Evolutionary conservation across 202 grass and related monocot genomes (phyloP).

Genomic region (Setaria viridis): DNA sequence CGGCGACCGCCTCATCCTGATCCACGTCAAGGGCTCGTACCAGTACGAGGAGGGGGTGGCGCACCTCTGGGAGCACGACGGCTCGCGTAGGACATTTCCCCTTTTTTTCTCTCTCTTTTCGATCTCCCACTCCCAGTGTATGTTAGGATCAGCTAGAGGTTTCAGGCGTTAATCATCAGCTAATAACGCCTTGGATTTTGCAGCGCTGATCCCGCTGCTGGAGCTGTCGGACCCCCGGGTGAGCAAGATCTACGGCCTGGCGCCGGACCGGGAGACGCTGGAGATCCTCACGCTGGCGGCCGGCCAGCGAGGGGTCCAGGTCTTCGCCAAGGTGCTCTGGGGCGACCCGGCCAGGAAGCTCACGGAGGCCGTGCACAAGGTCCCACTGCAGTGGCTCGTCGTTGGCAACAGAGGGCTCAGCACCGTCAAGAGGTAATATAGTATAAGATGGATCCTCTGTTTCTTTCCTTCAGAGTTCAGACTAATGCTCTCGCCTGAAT

Average conservation of each 20-base stretch:
- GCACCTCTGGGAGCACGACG: slow-evolving; percentile 66
- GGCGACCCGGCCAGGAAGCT: slow-evolving; percentile 52
- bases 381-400: slow-evolving; percentile 53
- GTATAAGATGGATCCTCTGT: neutral
- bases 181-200: too few species aligned
- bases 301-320: slow-evolving; percentile 46
- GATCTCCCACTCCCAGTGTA: too few species aligned
- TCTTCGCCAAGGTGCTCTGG: slow-evolving; percentile 55
- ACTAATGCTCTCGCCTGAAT: neutral
- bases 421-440: slow-evolving; percentile 44
- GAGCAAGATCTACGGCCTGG: slow-evolving; percentile 57
- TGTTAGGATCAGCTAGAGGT: too few species aligned
- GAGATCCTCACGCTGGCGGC: slow-evolving; percentile 48
- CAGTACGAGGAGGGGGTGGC: slow-evolving; percentile 52
- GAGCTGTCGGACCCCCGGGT: slow-evolving; percentile 54
- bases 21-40: slow-evolving; percentile 57
- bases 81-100: slow-evolving; percentile 52
- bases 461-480: neutral
- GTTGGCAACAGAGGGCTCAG: slow-evolving; percentile 49
- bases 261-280: slow-evolving; percentile 59
- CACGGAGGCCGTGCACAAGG: slow-evolving; percentile 42
- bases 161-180: too few species aligned
- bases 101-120: too few species aligned
- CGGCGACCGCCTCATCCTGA: slow-evolving; percentile 67
- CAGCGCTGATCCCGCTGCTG: slow-evolving; percentile 69